phyloP scores from a whole-genome alignment of 73 alveolate species.

The Paramecium sexaurelia region DNA sequence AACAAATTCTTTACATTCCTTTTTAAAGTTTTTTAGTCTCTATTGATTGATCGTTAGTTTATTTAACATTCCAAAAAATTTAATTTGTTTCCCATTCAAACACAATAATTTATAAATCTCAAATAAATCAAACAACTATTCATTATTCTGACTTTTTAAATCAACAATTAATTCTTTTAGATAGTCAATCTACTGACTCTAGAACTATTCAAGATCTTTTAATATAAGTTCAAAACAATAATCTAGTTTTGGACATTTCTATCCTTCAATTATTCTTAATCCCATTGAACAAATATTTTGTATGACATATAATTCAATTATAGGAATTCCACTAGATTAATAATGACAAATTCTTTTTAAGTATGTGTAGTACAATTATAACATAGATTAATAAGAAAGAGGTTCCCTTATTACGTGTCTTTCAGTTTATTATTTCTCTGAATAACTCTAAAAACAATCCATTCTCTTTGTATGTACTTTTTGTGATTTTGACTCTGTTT shows the following conservation, averaged over 20 bases:
- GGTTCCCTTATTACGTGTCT: constrained; percentile 39
- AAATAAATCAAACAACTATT: not conserved
- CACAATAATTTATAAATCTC: constrained; percentile 11
- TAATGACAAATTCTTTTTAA: not conserved
- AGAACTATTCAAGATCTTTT: constrained; percentile 17
- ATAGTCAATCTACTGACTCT: not conserved
- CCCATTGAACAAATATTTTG: constrained; percentile 44
- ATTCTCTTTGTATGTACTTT: constrained; percentile 24
- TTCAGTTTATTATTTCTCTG: constrained; percentile 26
- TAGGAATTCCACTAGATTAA: not conserved
- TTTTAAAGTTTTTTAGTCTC: not conserved
- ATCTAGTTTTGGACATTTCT: constrained; percentile 6
- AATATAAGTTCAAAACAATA: not conserved
- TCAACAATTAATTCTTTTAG: not conserved
- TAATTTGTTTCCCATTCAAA: not conserved
- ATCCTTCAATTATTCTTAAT: constrained; percentile 29
- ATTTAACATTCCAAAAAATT: constrained; percentile 12
- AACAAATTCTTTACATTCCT: constrained; percentile 35
- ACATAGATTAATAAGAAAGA: constrained; percentile 37
- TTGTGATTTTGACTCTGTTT: not conserved
- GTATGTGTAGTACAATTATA: constrained; percentile 22
- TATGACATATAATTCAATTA: not conserved
- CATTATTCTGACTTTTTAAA: not conserved
- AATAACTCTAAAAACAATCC: constrained; percentile 34
- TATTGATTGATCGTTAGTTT: not conserved